phyloP scores from a whole-genome alignment of 2,329 filamentous ascomycete species.

The Berkeleyomyces basicola region DNA sequence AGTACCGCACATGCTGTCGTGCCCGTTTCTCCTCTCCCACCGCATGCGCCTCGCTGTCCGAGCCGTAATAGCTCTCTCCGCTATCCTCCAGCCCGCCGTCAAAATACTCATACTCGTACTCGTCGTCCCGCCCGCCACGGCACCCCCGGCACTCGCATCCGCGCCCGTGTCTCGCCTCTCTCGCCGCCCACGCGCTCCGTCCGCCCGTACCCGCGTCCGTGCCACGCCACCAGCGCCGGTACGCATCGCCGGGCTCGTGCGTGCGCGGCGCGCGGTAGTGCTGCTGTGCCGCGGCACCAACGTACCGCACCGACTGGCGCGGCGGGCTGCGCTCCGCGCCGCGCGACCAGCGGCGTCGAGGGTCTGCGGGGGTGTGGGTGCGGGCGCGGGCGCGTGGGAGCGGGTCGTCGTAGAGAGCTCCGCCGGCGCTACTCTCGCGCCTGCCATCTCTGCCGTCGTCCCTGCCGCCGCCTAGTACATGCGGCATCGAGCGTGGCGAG shows the following conservation, averaged over 20 bases:
- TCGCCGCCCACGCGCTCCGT: not conserved
- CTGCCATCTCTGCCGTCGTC: not conserved
- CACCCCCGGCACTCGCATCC: not conserved
- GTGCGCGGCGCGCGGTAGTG: not conserved
- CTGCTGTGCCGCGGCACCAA: not conserved
- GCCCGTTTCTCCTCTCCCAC: not conserved
- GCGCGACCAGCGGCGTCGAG: not conserved
- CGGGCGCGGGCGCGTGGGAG: not conserved
- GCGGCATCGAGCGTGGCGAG: not conserved
- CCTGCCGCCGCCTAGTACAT: not conserved
- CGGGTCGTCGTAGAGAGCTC: not conserved
- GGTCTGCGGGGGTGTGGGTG: not conserved
- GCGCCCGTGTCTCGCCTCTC: not conserved
- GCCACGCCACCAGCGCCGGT: not conserved
- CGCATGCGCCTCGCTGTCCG: conserved; percentile 6
- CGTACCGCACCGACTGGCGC: not conserved
- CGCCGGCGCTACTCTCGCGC: not conserved
- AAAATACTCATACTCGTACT: not conserved
- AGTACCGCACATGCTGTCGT: not conserved
- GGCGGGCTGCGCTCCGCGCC: not conserved
- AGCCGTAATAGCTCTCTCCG: conserved; percentile 12
- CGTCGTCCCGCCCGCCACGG: not conserved
- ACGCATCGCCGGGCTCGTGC: not conserved
- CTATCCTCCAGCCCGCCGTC: not conserved
- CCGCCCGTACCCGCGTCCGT: not conserved